Conservation (phyloP, 108 stramenopile genomes). For the Nitzschia inconspicua region DNA sequence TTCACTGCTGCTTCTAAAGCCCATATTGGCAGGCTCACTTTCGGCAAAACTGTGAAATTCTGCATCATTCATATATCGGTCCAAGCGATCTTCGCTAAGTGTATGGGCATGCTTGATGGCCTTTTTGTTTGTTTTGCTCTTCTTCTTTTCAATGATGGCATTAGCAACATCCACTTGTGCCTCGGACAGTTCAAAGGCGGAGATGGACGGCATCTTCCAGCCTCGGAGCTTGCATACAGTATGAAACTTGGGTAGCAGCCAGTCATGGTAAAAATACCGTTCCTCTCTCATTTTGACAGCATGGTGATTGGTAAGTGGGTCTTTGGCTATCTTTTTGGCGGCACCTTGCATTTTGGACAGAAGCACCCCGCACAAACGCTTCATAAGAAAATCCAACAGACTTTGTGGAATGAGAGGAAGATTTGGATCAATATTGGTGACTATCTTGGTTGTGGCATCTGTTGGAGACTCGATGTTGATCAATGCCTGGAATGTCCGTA, state of each 20-base stretch:
- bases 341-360: slow-evolving; percentile 74
- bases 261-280: slow-evolving; percentile 76
- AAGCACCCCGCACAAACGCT: slow-evolving; percentile 84
- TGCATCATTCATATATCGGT: slow-evolving; percentile 12
- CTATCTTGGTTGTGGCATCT: slow-evolving; percentile 64
- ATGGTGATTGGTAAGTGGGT: slow-evolving; percentile 77
- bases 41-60: background rate
- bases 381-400: slow-evolving; percentile 90
- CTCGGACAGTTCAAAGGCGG: slow-evolving; percentile 64
- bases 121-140: slow-evolving; percentile 12
- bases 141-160: slow-evolving; percentile 32
- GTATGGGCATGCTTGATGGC: background rate
- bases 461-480: slow-evolving; percentile 77
- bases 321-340: slow-evolving; percentile 59
- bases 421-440: slow-evolving; percentile 91
- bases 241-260: slow-evolving; percentile 85
- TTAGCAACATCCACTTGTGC: slow-evolving; percentile 35
- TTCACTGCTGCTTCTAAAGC: background rate
- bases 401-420: slow-evolving; percentile 73
- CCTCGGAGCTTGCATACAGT: slow-evolving; percentile 62
- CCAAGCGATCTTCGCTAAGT: background rate
- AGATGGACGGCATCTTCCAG: slow-evolving; percentile 80
- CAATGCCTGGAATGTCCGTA: slow-evolving; percentile 64
- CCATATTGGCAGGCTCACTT: slow-evolving; percentile 8
- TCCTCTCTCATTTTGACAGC: slow-evolving; percentile 79